These are phyloP conservation scores for Phanerochaete sordida DNA, from an alignment of 768 basidiomycete genomes.

Conservation along the genomic window DNA sequence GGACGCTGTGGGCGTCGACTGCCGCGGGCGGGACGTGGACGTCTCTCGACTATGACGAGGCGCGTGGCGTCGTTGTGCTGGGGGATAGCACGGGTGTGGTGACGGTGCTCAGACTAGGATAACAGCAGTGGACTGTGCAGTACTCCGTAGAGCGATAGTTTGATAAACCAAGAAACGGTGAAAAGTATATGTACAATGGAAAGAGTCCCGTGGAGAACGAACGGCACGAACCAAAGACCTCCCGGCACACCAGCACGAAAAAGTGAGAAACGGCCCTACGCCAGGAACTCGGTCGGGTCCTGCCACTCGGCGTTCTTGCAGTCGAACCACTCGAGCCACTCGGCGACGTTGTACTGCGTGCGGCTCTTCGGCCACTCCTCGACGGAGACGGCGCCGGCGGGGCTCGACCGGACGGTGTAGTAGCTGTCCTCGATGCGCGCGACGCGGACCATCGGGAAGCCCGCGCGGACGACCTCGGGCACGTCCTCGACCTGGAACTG, in stretches of 20 bases:
- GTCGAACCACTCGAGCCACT: slow-evolving; percentile 65
- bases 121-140: not conserved
- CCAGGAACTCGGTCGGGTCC: slow-evolving; percentile 25
- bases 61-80: slow-evolving; percentile 47
- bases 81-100: slow-evolving; percentile 48
- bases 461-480: slow-evolving; percentile 46
- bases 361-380: slow-evolving; percentile 57
- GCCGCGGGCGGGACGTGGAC: slow-evolving; percentile 44
- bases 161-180: too few species aligned
- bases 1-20: slow-evolving; percentile 30
- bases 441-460: slow-evolving; percentile 60
- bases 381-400: slow-evolving; percentile 30
- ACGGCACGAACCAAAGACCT: too few species aligned
- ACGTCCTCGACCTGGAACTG: slow-evolving; percentile 41
- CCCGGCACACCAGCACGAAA: too few species aligned
- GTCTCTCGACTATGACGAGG: slow-evolving; percentile 61
- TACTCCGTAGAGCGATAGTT: too few species aligned
- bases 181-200: too few species aligned
- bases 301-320: slow-evolving; percentile 51
- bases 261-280: not conserved
- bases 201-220: too few species aligned
- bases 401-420: slow-evolving; percentile 42
- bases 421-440: slow-evolving; percentile 50
- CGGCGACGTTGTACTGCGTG: slow-evolving; percentile 46
- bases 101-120: slow-evolving; percentile 35